These are phyloP conservation scores for Gossypium aridum DNA, from an alignment of 441 rosid genomes.

Conservation along the genomic window DNA sequence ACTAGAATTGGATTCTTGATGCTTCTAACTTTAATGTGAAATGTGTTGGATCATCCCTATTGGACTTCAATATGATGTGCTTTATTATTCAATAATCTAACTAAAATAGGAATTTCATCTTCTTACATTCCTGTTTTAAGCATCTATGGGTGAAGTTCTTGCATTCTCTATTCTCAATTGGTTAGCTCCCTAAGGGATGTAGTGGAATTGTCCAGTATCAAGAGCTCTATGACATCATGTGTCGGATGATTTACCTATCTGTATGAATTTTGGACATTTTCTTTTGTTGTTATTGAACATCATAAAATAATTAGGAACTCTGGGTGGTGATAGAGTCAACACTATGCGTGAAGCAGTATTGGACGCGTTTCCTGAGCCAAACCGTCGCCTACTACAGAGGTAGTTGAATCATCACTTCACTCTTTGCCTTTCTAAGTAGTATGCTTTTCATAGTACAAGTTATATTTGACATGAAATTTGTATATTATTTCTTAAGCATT, in stretches of 20 bases:
- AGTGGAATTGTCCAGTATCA: neutral
- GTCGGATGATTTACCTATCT: neutral
- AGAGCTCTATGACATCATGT: neutral
- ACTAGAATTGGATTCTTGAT: neutral
- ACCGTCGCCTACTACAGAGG: constrained; percentile 97
- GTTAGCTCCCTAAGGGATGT: neutral
- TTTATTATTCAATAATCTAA: neutral
- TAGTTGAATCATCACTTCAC: constrained; percentile 20
- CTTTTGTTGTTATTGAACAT: constrained; percentile 10
- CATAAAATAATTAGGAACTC: constrained; percentile 50
- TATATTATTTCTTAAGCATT: neutral
- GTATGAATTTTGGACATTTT: constrained; percentile 11
- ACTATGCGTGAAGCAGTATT: constrained; percentile 86
- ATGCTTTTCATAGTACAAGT: neutral
- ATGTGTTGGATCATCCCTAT: neutral
- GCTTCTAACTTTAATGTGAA: neutral
- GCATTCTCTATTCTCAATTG: neutral
- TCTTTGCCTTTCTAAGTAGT: constrained; percentile 6
- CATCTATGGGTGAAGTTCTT: neutral
- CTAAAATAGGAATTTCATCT: neutral
- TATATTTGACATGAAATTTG: neutral
- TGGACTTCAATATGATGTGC: neutral
- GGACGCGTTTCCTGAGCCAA: constrained; percentile 98
- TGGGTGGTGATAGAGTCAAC: constrained; percentile 59
- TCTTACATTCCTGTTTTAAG: neutral